Evolutionary conservation across 306 rosid genomes (phyloP).

Genomic region (Prosopis cineraria): DNA sequence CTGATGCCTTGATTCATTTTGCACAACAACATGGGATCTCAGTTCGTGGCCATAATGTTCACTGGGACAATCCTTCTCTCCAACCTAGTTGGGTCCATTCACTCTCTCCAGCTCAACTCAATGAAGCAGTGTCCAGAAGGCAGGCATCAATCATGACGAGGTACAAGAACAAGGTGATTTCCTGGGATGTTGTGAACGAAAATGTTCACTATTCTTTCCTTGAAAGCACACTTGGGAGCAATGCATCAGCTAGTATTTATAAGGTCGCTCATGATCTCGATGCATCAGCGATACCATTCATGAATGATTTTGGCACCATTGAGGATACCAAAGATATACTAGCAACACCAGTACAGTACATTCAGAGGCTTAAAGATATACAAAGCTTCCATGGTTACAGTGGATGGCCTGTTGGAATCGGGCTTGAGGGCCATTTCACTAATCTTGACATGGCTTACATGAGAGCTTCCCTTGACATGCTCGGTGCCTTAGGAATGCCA

Average conservation of each 20-base stretch:
- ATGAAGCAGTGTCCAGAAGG: conserved; percentile 48
- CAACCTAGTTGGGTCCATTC: conserved; percentile 66
- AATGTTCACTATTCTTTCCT: conserved; percentile 39
- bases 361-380: not conserved
- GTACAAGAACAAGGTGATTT: conserved; percentile 59
- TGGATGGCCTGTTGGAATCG: conserved; percentile 21
- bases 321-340: not conserved
- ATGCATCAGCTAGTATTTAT: not conserved
- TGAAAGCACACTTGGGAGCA: not conserved
- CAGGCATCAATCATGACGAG: conserved; percentile 61
- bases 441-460: conserved; percentile 16
- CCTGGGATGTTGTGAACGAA: conserved; percentile 85
- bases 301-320: not conserved
- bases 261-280: not conserved
- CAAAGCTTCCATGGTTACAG: not conserved
- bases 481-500: conserved; percentile 9
- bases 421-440: conserved; percentile 2
- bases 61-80: conserved; percentile 52
- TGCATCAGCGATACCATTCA: not conserved
- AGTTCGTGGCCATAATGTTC: conserved; percentile 69
- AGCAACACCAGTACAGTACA: not conserved
- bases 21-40: conserved; percentile 43
- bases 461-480: conserved; percentile 1
- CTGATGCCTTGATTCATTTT: conserved; percentile 68
- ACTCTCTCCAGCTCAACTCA: conserved; percentile 46